Evolutionary conservation across 805 yeast genomes (phyloP).

Genomic region (Blastobotrys attinorum): DNA sequence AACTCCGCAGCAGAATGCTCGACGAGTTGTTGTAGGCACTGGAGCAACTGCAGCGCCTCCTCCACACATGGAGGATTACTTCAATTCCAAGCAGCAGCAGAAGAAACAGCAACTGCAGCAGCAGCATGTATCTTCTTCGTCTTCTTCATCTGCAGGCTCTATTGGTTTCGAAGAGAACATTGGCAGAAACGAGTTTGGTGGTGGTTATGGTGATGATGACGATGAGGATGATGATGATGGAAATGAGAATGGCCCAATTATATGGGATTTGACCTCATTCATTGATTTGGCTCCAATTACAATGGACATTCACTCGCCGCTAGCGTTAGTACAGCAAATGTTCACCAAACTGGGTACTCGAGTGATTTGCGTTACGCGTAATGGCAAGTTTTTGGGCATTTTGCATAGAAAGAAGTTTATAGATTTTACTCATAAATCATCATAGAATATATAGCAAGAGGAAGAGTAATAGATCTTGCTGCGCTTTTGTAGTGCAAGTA

Average conservation of each 20-base stretch:
- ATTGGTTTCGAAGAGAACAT: background rate
- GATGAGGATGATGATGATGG: background rate
- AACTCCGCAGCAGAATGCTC: background rate
- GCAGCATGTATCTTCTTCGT: too few species aligned
- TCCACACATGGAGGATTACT: constrained; percentile 1
- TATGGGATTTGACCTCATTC: constrained; percentile 35
- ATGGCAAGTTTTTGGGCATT: constrained; percentile 43
- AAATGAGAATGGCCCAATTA: constrained; percentile 2
- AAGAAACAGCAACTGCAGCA: too few species aligned
- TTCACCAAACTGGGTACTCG: constrained; percentile 47
- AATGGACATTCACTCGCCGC: constrained; percentile 40
- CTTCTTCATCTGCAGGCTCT: background rate
- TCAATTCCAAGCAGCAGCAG: too few species aligned
- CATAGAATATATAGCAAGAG: too few species aligned
- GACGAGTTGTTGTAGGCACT: background rate
- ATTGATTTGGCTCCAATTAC: constrained; percentile 42
- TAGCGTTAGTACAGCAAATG: constrained; percentile 42
- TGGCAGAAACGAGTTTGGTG: too few species aligned
- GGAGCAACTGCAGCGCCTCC: background rate
- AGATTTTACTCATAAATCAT: constrained; percentile 31
- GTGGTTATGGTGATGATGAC: background rate
- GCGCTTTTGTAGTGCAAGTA: too few species aligned
- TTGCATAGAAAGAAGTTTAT: constrained; percentile 47
- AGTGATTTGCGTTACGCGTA: constrained; percentile 38
- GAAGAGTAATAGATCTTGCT: too few species aligned